A percentile compares a stretch with the other conserved stretches of the same genome.
Evolutionary conservation across 345 rosid species (phyloP).

Genomic region (Hypericum perforatum): DNA sequence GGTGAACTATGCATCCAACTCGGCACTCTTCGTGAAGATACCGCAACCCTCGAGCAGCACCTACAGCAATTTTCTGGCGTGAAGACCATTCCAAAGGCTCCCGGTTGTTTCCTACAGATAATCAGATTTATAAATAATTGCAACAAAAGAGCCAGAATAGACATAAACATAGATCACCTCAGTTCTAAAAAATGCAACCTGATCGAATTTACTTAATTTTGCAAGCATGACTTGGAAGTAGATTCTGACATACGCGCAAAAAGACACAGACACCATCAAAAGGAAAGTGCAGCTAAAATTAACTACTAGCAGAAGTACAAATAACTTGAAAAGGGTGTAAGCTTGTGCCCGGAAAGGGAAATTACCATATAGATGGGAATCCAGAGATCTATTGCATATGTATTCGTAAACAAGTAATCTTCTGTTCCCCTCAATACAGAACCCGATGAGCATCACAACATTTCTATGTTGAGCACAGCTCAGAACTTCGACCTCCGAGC

Average conservation of each 20-base stretch:
- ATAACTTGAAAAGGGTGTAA: too few relatives aligned
- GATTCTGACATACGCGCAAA: too few relatives aligned
- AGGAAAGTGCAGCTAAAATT: too few relatives aligned
- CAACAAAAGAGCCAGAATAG: not conserved
- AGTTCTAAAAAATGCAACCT: too few relatives aligned
- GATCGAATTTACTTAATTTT: too few relatives aligned
- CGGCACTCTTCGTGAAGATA: constrained; percentile 99
- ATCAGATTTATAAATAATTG: constrained; percentile 5
- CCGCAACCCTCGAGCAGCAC: constrained; percentile 96
- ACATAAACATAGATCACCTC: not conserved
- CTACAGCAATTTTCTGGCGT: constrained; percentile 93
- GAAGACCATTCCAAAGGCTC: constrained; percentile 82
- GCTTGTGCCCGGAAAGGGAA: not conserved
- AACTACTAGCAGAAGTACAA: too few relatives aligned
- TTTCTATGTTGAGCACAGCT: constrained; percentile 23
- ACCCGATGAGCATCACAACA: constrained; percentile 25
- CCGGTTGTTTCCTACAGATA: constrained; percentile 48
- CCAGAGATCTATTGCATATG: constrained; percentile 40
- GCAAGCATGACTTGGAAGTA: too few relatives aligned
- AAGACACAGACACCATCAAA: too few relatives aligned
- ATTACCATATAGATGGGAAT: constrained; percentile 86
- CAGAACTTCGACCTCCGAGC: constrained; percentile 25
- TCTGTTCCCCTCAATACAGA: constrained; percentile 21
- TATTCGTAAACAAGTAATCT: constrained; percentile 25
- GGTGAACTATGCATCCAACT: constrained; percentile 99